A percentile compares a stretch with the other conserved stretches of the same genome.
These are phyloP conservation scores for Huntiella savannae DNA, from an alignment of 2,329 filamentous ascomycete species.

Conservation along the genomic window DNA sequence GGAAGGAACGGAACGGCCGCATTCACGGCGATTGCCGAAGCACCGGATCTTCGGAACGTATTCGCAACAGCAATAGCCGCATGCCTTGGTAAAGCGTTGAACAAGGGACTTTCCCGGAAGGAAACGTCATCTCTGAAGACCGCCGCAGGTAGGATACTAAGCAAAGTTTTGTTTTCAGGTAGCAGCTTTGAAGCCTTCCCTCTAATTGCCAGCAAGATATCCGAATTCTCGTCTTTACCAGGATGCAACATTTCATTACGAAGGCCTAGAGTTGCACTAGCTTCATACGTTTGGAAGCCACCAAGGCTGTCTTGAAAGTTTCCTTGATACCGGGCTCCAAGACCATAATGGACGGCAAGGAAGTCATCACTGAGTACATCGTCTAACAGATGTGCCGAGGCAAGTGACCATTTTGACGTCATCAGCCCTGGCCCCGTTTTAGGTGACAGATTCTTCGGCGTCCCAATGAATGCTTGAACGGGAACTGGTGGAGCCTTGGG, in stretches of 20 bases:
- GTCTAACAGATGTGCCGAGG: constrained; percentile 74
- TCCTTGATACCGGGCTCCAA: constrained; percentile 79
- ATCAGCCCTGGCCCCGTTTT: constrained; percentile 55
- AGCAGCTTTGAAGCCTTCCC: constrained; percentile 67
- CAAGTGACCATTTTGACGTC: constrained; percentile 69
- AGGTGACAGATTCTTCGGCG: constrained; percentile 68
- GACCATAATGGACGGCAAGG: constrained; percentile 72
- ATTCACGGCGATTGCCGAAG: constrained; percentile 61
- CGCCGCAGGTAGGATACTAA: constrained; percentile 66
- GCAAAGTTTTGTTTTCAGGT: constrained; percentile 59
- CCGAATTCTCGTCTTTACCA: constrained; percentile 76
- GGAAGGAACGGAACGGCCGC: constrained; percentile 73
- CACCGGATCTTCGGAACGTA: constrained; percentile 52
- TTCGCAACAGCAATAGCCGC: constrained; percentile 50
- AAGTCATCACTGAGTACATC: constrained; percentile 80
- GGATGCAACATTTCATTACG: constrained; percentile 81
- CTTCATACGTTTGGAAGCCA: constrained; percentile 88
- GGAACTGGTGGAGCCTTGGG: not conserved
- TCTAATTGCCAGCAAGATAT: constrained; percentile 76
- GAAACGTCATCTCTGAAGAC: constrained; percentile 66
- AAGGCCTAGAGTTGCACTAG: constrained; percentile 74
- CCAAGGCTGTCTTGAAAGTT: constrained; percentile 95
- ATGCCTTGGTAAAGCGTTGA: constrained; percentile 55
- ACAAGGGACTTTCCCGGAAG: constrained; percentile 57
- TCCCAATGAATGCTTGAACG: constrained; percentile 89